Evolutionary conservation across 2,329 filamentous ascomycete species (phyloP).

Genomic region (Myotisia sp.): DNA sequence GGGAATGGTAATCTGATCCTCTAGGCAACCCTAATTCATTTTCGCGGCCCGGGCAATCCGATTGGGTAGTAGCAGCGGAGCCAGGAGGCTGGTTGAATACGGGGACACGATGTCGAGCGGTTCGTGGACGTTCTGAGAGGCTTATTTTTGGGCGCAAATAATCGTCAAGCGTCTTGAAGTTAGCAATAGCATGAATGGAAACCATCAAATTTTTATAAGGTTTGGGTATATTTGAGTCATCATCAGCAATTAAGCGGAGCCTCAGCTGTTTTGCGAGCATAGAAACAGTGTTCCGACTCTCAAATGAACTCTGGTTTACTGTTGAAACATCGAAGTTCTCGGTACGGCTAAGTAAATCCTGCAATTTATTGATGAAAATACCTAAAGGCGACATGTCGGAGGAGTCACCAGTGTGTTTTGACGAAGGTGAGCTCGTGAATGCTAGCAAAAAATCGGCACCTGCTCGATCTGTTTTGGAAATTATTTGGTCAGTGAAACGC

Average conservation of each 20-base stretch:
- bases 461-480: slow-evolving; percentile 36
- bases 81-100: slow-evolving; percentile 61
- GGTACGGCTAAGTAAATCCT: slow-evolving; percentile 87
- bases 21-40: background rate
- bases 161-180: slow-evolving; percentile 91
- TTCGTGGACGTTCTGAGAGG: slow-evolving; percentile 58
- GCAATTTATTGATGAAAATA: slow-evolving; percentile 80
- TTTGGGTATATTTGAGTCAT: slow-evolving; percentile 52
- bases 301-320: slow-evolving; percentile 56
- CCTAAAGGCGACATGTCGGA: slow-evolving; percentile 72
- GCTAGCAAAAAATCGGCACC: slow-evolving; percentile 76
- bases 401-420: slow-evolving; percentile 48
- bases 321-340: slow-evolving; percentile 98
- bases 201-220: slow-evolving; percentile 93
- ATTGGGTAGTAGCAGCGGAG: slow-evolving; percentile 11
- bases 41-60: background rate
- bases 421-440: slow-evolving; percentile 62
- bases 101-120: slow-evolving; percentile 44
- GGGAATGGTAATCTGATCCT: slow-evolving; percentile 8
- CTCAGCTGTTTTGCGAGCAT: slow-evolving; percentile 95
- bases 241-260: slow-evolving; percentile 75
- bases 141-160: slow-evolving; percentile 84
- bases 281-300: slow-evolving; percentile 56
- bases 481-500: slow-evolving; percentile 2
- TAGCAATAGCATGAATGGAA: slow-evolving; percentile 94